Conservation (phyloP, 2,329 filamentous ascomycete genomes). For the Stemphylium lycopersici region DNA sequence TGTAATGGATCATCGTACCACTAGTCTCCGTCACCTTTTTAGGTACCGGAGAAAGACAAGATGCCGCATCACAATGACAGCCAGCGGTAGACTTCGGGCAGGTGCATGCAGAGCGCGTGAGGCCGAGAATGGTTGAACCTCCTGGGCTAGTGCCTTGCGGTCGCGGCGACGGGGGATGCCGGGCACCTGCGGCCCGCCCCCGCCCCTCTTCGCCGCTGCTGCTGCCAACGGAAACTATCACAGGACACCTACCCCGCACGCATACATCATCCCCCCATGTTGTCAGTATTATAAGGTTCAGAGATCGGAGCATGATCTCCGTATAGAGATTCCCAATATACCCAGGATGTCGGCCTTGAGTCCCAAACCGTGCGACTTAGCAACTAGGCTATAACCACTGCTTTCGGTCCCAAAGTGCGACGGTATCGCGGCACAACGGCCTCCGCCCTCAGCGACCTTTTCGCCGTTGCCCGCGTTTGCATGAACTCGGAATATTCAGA, state of each 20-base stretch:
- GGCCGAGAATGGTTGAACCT: not conserved
- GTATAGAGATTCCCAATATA: too few species aligned
- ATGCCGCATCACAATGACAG: not conserved
- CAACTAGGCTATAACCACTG: not conserved
- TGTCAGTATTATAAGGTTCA: not conserved
- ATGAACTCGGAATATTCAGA: too few species aligned
- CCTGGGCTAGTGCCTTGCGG: not conserved
- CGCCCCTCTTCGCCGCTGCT: not conserved
- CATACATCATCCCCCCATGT: not conserved
- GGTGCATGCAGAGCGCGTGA: not conserved
- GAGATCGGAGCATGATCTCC: too few species aligned
- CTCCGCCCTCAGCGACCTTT: too few species aligned
- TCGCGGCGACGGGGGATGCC: not conserved
- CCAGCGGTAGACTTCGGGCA: not conserved
- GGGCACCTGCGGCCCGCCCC: slow-evolving; percentile 3
- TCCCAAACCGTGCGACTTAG: not conserved
- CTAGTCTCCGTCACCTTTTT: not conserved
- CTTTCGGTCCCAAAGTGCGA: not conserved
- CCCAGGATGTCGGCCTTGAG: too few species aligned
- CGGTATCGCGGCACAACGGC: not conserved
- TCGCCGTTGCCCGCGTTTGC: too few species aligned
- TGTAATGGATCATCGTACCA: too few species aligned
- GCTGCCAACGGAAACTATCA: not conserved
- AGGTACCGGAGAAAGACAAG: too few species aligned
- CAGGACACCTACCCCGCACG: not conserved